These are phyloP conservation scores for Gynandropsis gynandra DNA, from an alignment of 345 rosid species.

Conservation along the genomic window DNA sequence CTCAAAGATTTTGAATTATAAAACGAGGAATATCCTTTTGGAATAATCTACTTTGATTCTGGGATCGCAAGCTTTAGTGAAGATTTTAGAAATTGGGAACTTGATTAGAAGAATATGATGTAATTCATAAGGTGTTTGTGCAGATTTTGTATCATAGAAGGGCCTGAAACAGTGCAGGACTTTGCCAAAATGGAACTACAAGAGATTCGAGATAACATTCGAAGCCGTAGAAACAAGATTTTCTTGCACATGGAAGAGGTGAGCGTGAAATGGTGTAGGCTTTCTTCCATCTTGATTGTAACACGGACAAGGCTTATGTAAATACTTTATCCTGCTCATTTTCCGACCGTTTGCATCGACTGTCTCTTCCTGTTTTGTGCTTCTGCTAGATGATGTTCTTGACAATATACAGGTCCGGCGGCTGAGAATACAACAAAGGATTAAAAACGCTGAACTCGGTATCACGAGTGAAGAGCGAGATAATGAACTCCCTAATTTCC, in stretches of 20 bases:
- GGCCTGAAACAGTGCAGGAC: conserved; percentile 92
- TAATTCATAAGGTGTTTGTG: conserved; percentile 1
- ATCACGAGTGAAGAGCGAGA: conserved; percentile 46
- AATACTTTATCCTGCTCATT: conserved; percentile 1
- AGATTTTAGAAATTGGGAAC: background rate
- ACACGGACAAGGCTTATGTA: conserved; percentile 6
- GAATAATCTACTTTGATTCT: background rate
- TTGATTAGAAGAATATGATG: background rate
- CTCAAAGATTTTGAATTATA: background rate
- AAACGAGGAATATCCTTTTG: background rate
- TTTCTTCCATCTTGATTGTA: background rate
- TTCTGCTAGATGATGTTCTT: background rate
- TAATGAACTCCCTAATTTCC: conserved; percentile 81
- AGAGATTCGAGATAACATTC: conserved; percentile 91
- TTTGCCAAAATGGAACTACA: conserved; percentile 80
- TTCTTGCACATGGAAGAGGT: conserved; percentile 98
- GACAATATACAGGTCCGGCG: conserved; percentile 56
- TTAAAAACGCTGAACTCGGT: conserved; percentile 70
- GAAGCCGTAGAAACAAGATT: conserved; percentile 89
- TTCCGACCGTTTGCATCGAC: background rate
- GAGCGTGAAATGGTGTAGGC: background rate
- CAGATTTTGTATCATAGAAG: conserved; percentile 97
- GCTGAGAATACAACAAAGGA: conserved; percentile 86
- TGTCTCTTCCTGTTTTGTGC: background rate
- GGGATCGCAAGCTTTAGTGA: background rate